Evolutionary conservation across 2,329 filamentous ascomycete species (phyloP).

Genomic region (Fusarium sp.): DNA sequence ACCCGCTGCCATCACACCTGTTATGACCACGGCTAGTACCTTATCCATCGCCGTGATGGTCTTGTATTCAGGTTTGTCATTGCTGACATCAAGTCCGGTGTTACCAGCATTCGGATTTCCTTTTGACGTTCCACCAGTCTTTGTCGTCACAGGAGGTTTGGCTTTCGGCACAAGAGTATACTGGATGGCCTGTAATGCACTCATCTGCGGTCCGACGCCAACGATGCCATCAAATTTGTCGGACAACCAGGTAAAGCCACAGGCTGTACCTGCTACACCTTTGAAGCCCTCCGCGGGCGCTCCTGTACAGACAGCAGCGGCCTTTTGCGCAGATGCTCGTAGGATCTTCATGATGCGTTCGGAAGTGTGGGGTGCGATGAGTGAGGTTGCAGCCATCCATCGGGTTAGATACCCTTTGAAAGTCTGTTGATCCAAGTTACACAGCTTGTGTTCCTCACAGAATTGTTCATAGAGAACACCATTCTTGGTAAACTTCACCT

Average conservation of each 20-base stretch:
- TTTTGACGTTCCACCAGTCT: slow-evolving; percentile 68
- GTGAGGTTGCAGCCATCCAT: slow-evolving; percentile 68
- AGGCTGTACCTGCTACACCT: slow-evolving; percentile 68
- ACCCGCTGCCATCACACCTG: slow-evolving; percentile 61
- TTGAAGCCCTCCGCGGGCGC: slow-evolving; percentile 52
- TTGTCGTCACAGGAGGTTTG: slow-evolving; percentile 60
- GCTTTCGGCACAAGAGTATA: slow-evolving; percentile 63
- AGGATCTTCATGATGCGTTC: slow-evolving; percentile 63
- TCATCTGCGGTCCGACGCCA: slow-evolving; percentile 78
- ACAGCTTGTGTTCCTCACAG: slow-evolving; percentile 70
- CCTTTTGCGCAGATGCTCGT: slow-evolving; percentile 60
- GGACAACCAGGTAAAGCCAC: slow-evolving; percentile 73
- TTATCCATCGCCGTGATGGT: slow-evolving; percentile 60
- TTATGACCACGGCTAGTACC: slow-evolving; percentile 67
- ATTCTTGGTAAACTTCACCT: slow-evolving; percentile 64
- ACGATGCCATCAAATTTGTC: slow-evolving; percentile 66
- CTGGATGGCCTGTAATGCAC: slow-evolving; percentile 71
- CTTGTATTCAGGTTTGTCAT: slow-evolving; percentile 27
- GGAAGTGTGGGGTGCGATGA: slow-evolving; percentile 65
- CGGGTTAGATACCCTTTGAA: slow-evolving; percentile 84
- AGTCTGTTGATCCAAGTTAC: slow-evolving; percentile 76
- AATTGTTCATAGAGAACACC: slow-evolving; percentile 71
- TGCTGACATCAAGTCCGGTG: slow-evolving; percentile 45
- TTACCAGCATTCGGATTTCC: slow-evolving; percentile 62
- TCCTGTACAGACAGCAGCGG: slow-evolving; percentile 64